Conservation (phyloP, 176 grass and related monocot species). For the Triticum dicoccoides region DNA sequence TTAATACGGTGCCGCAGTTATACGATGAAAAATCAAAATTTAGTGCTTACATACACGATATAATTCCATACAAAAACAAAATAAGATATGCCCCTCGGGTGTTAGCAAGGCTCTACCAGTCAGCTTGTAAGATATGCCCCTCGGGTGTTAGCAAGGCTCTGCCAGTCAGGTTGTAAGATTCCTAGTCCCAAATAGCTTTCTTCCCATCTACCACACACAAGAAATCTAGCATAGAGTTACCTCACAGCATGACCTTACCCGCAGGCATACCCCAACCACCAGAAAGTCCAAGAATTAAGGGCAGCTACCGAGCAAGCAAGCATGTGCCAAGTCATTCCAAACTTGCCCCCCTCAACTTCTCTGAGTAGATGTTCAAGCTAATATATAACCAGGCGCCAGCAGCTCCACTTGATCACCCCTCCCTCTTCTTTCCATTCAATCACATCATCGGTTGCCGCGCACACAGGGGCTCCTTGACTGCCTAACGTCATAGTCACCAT, state of each 20-base stretch:
- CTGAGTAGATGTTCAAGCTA: not conserved
- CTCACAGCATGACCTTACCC: not conserved
- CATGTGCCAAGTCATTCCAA: slow-evolving; percentile 37
- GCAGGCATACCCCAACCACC: slow-evolving; percentile 13
- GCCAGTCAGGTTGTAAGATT: not conserved
- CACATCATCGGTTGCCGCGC: not conserved
- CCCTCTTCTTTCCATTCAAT: not conserved
- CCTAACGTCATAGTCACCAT: not conserved
- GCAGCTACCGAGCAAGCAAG: not conserved
- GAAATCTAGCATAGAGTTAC: not conserved
- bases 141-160: not conserved
- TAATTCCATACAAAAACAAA: not conserved
- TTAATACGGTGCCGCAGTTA: not conserved
- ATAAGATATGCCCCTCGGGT: not conserved
- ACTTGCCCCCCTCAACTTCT: slow-evolving; percentile 21
- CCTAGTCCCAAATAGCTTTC: not conserved
- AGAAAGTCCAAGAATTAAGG: not conserved
- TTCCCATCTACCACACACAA: not conserved
- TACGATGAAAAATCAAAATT: not conserved
- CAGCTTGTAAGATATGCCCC: not conserved
- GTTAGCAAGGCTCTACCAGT: not conserved
- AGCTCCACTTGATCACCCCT: slow-evolving; percentile 4
- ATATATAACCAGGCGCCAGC: not conserved
- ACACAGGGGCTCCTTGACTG: not conserved
- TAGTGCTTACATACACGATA: not conserved